phyloP scores from a whole-genome alignment of 306 rosid species.

The Cyamopsis tetragonoloba region DNA sequence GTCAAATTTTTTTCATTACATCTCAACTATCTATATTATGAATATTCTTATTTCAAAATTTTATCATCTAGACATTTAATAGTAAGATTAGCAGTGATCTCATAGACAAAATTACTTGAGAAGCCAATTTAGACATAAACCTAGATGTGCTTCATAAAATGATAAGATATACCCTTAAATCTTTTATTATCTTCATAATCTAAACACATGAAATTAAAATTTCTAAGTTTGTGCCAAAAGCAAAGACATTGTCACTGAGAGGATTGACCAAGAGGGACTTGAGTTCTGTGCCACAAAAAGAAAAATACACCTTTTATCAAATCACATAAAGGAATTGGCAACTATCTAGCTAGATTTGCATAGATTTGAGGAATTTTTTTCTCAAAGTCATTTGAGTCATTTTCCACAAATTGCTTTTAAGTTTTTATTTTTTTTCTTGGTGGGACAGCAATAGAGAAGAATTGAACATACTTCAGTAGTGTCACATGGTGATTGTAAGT shows the following conservation, averaged over 20 bases:
- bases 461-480: slow-evolving; percentile 25
- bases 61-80: no score
- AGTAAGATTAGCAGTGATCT: no score
- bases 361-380: slow-evolving; percentile 17
- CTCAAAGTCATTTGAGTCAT: slow-evolving; percentile 8
- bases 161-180: not conserved
- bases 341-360: slow-evolving; percentile 6
- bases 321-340: slow-evolving; percentile 11
- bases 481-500: slow-evolving; percentile 42
- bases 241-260: not conserved
- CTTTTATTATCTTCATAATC: not conserved
- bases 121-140: no score
- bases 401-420: slow-evolving; percentile 22
- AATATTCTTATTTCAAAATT: no score
- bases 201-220: not conserved
- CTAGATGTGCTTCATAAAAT: not conserved
- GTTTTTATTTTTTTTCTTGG: slow-evolving; percentile 13
- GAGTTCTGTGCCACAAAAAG: slow-evolving; percentile 13
- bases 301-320: not conserved
- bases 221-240: not conserved
- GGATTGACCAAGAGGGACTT: not conserved
- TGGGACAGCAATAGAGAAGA: slow-evolving; percentile 18
- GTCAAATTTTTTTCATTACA: no score
- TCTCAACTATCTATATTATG: no score
- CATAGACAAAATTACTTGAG: no score